Conservation (phyloP, 139 green algal genomes). For the Tetraselmis chui region DNA sequence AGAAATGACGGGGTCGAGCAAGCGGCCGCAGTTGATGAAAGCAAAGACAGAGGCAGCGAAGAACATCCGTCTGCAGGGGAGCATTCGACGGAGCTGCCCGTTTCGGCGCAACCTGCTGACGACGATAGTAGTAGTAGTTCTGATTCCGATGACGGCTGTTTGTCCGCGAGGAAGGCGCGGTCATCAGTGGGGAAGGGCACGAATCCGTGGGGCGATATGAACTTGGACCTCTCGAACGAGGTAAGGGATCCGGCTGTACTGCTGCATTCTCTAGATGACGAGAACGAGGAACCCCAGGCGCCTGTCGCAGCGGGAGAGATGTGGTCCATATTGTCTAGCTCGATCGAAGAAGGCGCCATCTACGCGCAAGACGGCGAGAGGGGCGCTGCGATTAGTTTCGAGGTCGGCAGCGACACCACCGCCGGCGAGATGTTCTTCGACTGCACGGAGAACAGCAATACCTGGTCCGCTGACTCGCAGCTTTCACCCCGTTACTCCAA, state of each 20-base stretch:
- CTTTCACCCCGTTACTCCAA: too few species aligned
- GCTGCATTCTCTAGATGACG: too few species aligned
- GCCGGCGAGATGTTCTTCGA: background rate
- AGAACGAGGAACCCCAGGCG: background rate
- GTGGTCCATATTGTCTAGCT: background rate
- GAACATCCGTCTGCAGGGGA: too few species aligned
- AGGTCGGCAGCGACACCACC: background rate
- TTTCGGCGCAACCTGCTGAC: too few species aligned
- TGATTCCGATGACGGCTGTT: too few species aligned
- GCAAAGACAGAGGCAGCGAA: too few species aligned
- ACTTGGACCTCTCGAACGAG: background rate
- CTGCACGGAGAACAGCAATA: background rate
- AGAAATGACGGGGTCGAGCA: too few species aligned
- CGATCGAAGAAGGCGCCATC: background rate
- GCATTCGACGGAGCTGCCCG: too few species aligned
- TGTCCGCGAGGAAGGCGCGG: too few species aligned
- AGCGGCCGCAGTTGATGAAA: too few species aligned
- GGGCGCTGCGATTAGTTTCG: background rate
- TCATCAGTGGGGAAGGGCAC: background rate
- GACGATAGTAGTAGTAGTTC: too few species aligned
- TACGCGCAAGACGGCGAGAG: background rate
- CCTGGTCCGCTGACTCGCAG: background rate
- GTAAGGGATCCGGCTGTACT: background rate
- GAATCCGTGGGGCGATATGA: background rate
- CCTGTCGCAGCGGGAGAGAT: background rate